A percentile compares a stretch with the other conserved stretches of the same genome.
Conservation (phyloP, 2,329 filamentous ascomycete genomes). For the Colletotrichum tropicale region DNA sequence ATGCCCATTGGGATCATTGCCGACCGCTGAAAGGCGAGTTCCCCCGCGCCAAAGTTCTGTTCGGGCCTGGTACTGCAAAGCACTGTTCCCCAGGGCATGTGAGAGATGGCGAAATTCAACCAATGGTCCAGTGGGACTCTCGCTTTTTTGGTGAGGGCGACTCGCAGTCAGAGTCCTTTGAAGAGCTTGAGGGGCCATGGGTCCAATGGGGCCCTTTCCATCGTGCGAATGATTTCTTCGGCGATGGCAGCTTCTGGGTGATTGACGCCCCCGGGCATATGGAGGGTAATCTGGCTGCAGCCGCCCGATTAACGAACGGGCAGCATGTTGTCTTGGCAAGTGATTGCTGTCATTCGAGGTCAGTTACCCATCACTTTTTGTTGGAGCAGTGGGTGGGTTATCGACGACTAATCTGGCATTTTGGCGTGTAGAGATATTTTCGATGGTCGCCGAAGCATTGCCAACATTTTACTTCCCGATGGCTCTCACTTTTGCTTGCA, state of each 20-base stretch:
- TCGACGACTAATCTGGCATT: too few species aligned
- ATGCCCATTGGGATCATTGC: not conserved
- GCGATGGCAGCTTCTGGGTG: not conserved
- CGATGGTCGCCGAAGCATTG: not conserved
- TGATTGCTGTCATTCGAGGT: not conserved
- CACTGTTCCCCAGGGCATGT: not conserved
- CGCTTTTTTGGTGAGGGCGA: not conserved
- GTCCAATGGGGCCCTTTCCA: not conserved
- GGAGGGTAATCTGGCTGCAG: not conserved
- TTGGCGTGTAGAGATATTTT: not conserved
- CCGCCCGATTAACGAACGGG: not conserved
- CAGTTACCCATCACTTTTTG: too few species aligned
- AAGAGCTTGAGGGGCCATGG: not conserved
- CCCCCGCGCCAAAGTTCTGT: not conserved
- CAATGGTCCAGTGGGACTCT: not conserved
- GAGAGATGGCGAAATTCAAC: not conserved
- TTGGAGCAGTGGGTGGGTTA: too few species aligned
- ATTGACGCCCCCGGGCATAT: not conserved
- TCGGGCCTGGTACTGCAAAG: not conserved
- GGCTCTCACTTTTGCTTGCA: not conserved
- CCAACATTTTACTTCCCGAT: not conserved
- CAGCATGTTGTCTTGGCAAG: not conserved
- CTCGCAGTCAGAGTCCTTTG: not conserved
- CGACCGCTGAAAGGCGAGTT: not conserved
- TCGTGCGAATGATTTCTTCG: not conserved